Evolutionary conservation across 257 asterid genomes (phyloP), one percentile per base, ranked within the genome.

Genomic region (Salvia miltiorrhiza): DNA sequence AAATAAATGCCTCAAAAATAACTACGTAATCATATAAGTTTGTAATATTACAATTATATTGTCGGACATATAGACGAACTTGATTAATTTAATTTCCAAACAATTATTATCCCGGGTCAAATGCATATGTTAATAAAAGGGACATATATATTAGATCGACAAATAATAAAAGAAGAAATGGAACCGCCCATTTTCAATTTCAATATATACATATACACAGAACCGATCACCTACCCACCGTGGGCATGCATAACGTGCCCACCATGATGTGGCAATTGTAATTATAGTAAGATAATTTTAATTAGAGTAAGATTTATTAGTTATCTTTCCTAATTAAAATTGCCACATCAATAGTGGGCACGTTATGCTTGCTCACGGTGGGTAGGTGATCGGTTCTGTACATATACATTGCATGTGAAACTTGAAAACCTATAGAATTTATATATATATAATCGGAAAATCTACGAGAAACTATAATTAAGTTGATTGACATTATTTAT

Each of bases 371-470:
- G n/a, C n/a, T n/a, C n/a, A n/a, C n/a, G n/a, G n/a, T n/a, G n/a
- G n/a, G n/a, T n/a, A n/a, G n/a, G n/a, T n/a, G n/a, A n/a, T n/a
- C n/a, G n/a, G n/a, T n/a, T n/a, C n/a, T n/a, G n/a, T n/a, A 12
- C 21, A 45, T 7, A 71, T 64, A 65, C 77, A 78, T 35, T 74
- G 79, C 71, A 65, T 52, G 59, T 69, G 71, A 59, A 66, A 49
- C 76, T 64, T 75, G 58, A 71, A 73, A 71, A 30, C 53, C 61
- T 17, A 58, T 8, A 26, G 7, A 35, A 66, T 24, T 52, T 28
- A 49, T 9, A 37, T 8, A 41, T 9, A 39, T n/a, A n/a, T n/a
- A n/a, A n/a, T 12, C 32, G 30, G 19, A 73, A 30, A 69, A 78
- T 69, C 49, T 73, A 69, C 5, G 37, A 1, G 23, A 69, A 72